These are phyloP conservation scores for Colletotrichum horii DNA, from an alignment of 2,329 filamentous ascomycete genomes.

Conservation along the genomic window DNA sequence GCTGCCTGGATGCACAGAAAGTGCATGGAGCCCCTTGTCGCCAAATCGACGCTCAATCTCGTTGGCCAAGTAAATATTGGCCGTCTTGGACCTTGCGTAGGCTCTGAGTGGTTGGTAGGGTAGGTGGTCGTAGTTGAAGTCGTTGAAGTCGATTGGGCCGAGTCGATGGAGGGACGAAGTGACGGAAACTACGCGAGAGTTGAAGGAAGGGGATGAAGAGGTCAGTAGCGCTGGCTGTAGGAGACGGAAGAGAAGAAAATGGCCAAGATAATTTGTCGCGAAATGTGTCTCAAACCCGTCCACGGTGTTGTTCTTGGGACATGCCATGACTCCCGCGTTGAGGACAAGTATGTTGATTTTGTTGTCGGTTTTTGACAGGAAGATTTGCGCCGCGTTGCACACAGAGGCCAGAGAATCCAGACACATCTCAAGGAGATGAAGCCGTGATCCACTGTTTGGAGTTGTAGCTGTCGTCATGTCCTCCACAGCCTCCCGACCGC, in stretches of 20 bases:
- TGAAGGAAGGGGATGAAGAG: conserved; percentile 38
- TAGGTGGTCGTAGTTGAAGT: conserved; percentile 20
- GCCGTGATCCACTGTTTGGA: background rate
- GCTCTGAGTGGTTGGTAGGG: conserved; percentile 37
- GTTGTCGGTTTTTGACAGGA: conserved; percentile 29
- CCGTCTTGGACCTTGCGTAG: conserved; percentile 55
- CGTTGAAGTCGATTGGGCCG: conserved; percentile 31
- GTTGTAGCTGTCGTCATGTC: background rate
- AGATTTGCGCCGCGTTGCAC: conserved; percentile 25
- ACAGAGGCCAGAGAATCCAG: conserved; percentile 15
- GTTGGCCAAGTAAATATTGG: conserved; percentile 52
- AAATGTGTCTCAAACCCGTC: conserved; percentile 44
- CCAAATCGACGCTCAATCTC: conserved; percentile 20
- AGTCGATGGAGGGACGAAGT: conserved; percentile 46
- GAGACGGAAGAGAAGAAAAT: conserved; percentile 60
- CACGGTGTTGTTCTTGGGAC: background rate
- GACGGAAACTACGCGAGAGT: conserved; percentile 51
- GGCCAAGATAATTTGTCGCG: conserved; percentile 55
- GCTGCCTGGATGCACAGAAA: conserved; percentile 48
- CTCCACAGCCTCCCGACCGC: conserved; percentile 31
- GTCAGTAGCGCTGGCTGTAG: conserved; percentile 49
- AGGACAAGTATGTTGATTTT: conserved; percentile 32
- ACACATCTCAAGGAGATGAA: conserved; percentile 10
- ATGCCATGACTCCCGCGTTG: conserved; percentile 31
- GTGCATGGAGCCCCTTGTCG: conserved; percentile 41